Evolutionary conservation across 257 asterid genomes (phyloP), one percentile per base, ranked within the genome.

Genomic region (Scutellaria galericulata): DNA sequence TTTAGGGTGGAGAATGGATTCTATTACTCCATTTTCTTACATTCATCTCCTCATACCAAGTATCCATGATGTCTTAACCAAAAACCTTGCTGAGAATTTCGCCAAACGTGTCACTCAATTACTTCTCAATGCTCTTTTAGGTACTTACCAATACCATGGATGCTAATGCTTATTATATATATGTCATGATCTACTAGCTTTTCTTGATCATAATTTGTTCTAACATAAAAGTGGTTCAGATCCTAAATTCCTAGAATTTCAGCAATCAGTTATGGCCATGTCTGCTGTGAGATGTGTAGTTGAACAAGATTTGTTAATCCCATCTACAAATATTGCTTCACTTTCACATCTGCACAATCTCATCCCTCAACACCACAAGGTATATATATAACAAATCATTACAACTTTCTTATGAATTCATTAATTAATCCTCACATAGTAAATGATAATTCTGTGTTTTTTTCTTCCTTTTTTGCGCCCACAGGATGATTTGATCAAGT

Each of bases 1-100:
- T 7, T 66, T 93, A 44, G 81, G 75, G 37, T 93, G 98, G 98
- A 71, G 83, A 39, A 78, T 93, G 64, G 73, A 79, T 41, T 73
- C 83, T 0, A 56, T 77, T n/a, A 90, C 95, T 3, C 73, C 97
- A 2, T 86, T 82, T 82, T 86, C 95, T 58, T 89, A 81, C 57
- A 6, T 80, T 10, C 78, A 84, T 51, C 77, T 87, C 52, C 65
- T 84, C 4, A 40, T 70, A 9, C 70, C 64, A 68, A 78, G 44
- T 3, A 51, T 71, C 12, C 40, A 41, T 22, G 78, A 62, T 42
- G 47, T 53, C 20, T 48, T 57, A 31, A 74, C 84, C 27, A 44
- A 57, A 63, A 15, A 79, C 76, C 72, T 77, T 0, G 22, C 68
- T 7, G 74, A 77, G 14, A 83, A 84, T 57, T 65, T 83, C 31